Percentiles rank a stretch among this genome's conserved stretches.
Conservation (phyloP, 805 yeast genomes). For the Pichia paraexigua region DNA sequence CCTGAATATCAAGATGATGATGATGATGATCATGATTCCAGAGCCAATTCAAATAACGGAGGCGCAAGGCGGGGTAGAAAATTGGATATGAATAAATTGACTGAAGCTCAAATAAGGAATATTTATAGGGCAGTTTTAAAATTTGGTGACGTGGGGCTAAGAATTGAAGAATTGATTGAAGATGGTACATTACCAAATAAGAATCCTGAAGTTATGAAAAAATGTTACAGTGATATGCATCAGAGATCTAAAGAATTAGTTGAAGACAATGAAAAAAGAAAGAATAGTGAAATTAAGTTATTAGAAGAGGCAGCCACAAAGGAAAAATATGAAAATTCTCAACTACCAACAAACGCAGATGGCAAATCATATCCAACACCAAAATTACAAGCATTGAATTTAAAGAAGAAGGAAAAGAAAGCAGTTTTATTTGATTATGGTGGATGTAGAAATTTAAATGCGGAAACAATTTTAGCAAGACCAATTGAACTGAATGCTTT, state of each 20-base stretch:
- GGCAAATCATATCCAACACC: slow-evolving; percentile 25
- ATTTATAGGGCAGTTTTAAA: slow-evolving; percentile 76
- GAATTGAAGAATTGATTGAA: slow-evolving; percentile 79
- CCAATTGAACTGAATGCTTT: slow-evolving; percentile 77
- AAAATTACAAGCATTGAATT: slow-evolving; percentile 29
- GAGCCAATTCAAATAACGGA: slow-evolving; percentile 17
- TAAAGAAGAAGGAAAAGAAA: slow-evolving; percentile 75
- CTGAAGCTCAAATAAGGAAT: slow-evolving; percentile 81
- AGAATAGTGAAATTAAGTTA: slow-evolving; percentile 45
- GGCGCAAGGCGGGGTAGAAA: slow-evolving; percentile 23
- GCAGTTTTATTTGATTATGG: slow-evolving; percentile 85
- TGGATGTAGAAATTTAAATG: slow-evolving; percentile 83
- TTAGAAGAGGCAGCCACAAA: slow-evolving; percentile 54
- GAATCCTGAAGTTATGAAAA: slow-evolving; percentile 68
- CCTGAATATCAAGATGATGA: slow-evolving; percentile 34
- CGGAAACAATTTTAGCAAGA: slow-evolving; percentile 75
- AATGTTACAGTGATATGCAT: slow-evolving; percentile 66
- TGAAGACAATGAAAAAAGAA: slow-evolving; percentile 56
- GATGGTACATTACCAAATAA: slow-evolving; percentile 87
- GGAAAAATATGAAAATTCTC: slow-evolving; percentile 36
- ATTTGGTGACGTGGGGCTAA: slow-evolving; percentile 67
- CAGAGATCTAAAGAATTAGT: slow-evolving; percentile 53
- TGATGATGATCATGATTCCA: slow-evolving; percentile 25
- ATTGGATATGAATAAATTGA: slow-evolving; percentile 44
- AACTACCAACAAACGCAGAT: slow-evolving; percentile 23